Conservation (phyloP, 176 grass and related monocot species). For the Leersia perrieri region DNA sequence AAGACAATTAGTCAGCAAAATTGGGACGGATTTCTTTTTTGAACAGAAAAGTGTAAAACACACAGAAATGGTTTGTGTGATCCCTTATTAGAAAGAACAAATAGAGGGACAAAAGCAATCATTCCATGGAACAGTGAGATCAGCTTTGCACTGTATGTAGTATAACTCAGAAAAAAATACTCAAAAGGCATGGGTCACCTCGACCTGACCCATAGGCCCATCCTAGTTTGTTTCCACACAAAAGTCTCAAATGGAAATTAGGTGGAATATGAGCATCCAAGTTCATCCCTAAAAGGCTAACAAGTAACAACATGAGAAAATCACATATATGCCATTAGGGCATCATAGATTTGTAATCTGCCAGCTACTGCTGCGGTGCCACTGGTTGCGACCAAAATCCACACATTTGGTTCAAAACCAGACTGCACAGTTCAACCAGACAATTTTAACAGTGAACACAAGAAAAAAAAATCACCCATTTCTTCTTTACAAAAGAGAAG, state of each 20-base stretch:
- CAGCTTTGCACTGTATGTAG: conserved; percentile 17
- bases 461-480: too few species aligned
- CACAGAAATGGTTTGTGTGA: background rate
- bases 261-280: too few species aligned
- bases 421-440: too few species aligned
- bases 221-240: background rate
- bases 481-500: background rate
- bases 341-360: too few species aligned
- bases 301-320: too few species aligned
- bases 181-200: background rate
- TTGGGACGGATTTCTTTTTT: background rate
- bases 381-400: too few species aligned
- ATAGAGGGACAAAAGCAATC: conserved; percentile 28
- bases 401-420: too few species aligned
- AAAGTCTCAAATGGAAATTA: background rate
- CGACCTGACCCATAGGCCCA: background rate
- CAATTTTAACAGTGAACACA: too few species aligned
- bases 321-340: too few species aligned
- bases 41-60: conserved; percentile 24
- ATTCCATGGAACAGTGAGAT: background rate
- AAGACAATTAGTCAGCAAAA: conserved; percentile 27
- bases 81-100: background rate
- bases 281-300: too few species aligned
- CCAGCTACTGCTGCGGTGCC: too few species aligned
- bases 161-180: conserved; percentile 41